Evolutionary conservation across 495 filamentous ascomycete species (phyloP).

Genomic region (Penicillium argentinense): DNA sequence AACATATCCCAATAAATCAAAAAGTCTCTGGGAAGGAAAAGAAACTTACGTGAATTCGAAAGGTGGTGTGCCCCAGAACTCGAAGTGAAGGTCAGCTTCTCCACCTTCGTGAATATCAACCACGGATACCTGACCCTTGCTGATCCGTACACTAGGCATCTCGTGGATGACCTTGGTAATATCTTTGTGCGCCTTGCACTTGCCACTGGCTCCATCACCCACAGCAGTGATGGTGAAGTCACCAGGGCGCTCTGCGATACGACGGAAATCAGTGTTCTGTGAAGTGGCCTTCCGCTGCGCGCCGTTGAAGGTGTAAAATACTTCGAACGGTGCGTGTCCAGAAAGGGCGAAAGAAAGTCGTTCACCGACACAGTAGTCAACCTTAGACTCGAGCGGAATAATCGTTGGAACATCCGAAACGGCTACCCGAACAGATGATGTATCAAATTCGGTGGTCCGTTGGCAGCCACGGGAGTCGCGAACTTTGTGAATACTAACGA

Average conservation of each 20-base stretch:
- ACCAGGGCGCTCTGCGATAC: slow-evolving; percentile 86
- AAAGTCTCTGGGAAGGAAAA: not conserved
- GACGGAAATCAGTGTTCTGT: slow-evolving; percentile 74
- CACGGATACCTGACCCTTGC: slow-evolving; percentile 70
- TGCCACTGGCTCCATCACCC: slow-evolving; percentile 72
- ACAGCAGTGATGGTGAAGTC: slow-evolving; percentile 83
- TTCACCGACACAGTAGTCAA: slow-evolving; percentile 94
- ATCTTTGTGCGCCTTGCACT: slow-evolving; percentile 73
- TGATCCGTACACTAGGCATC: slow-evolving; percentile 87
- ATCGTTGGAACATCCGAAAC: slow-evolving; percentile 92
- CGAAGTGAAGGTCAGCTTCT: slow-evolving; percentile 86
- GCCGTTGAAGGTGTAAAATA: slow-evolving; percentile 87
- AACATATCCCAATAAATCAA: too few species aligned
- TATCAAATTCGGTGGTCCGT: slow-evolving; percentile 62
- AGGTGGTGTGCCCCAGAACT: slow-evolving; percentile 91
- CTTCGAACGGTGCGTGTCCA: slow-evolving; percentile 84
- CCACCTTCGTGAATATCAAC: slow-evolving; percentile 97
- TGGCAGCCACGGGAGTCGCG: slow-evolving; percentile 84
- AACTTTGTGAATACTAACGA: slow-evolving; percentile 83
- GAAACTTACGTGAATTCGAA: slow-evolving; percentile 84
- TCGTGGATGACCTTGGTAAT: slow-evolving; percentile 82
- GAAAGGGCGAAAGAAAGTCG: slow-evolving; percentile 86
- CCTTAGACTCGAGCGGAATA: slow-evolving; percentile 76
- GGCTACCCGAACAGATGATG: slow-evolving; percentile 75
- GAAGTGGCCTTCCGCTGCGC: slow-evolving; percentile 74